phyloP scores from a whole-genome alignment of 1,284 basidiomycete genomes.

The Meripilus lineatus region DNA sequence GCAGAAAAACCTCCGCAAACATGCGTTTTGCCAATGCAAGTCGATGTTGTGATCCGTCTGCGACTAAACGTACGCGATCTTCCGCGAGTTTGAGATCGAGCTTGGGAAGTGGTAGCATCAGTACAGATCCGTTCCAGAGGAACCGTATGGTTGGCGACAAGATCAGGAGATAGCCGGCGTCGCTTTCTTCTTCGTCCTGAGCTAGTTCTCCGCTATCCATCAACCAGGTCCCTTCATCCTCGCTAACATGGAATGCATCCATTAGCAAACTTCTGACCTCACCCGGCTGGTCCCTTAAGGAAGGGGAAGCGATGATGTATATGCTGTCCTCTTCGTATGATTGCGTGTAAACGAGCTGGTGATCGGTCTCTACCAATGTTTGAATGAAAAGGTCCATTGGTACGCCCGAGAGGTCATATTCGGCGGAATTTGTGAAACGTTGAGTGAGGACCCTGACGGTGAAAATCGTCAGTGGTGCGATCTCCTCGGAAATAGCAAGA shows the following conservation, averaged over 20 bases:
- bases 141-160: conserved; percentile 86
- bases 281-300: conserved; percentile 81
- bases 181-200: conserved; percentile 52
- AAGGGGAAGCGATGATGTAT: conserved; percentile 88
- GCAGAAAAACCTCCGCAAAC: conserved; percentile 66
- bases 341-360: conserved; percentile 93
- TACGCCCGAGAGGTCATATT: conserved; percentile 84
- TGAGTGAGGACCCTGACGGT: conserved; percentile 65
- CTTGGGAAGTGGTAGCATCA: conserved; percentile 63
- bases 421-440: conserved; percentile 93
- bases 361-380: conserved; percentile 80
- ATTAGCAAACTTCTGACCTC: conserved; percentile 79
- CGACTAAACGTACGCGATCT: conserved; percentile 78
- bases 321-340: conserved; percentile 87
- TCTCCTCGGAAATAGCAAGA: not conserved
- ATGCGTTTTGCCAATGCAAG: conserved; percentile 76
- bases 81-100: conserved; percentile 81
- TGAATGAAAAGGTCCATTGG: conserved; percentile 81
- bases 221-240: conserved; percentile 54
- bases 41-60: conserved; percentile 81
- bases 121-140: conserved; percentile 92
- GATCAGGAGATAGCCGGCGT: conserved; percentile 74
- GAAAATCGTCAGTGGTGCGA: conserved; percentile 5
- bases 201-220: conserved; percentile 48
- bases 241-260: conserved; percentile 78